Percentiles rank a stretch among this genome's conserved stretches.
Conservation (phyloP, 2,329 filamentous ascomycete genomes). For the Cladosporium sp. region DNA sequence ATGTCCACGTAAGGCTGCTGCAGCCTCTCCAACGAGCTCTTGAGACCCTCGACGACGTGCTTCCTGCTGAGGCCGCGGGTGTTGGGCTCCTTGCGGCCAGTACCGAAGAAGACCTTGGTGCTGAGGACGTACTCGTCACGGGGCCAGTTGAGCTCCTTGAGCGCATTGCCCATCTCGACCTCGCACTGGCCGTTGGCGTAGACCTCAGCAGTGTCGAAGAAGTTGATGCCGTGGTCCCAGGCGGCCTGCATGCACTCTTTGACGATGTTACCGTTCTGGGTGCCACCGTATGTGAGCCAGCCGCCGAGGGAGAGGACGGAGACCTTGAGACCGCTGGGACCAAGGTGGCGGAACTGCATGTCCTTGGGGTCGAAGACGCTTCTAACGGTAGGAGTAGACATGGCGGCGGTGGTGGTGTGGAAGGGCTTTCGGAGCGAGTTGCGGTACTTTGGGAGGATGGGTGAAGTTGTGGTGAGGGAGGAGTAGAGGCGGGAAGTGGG, state of each 20-base stretch:
- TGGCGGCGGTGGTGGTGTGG: slow-evolving; percentile 20
- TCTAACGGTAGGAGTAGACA: slow-evolving; percentile 32
- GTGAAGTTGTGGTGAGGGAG: not conserved
- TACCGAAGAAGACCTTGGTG: slow-evolving; percentile 50
- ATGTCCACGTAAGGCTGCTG: slow-evolving; percentile 64
- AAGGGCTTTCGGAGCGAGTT: not conserved
- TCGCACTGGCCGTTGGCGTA: slow-evolving; percentile 60
- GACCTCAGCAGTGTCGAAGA: slow-evolving; percentile 46
- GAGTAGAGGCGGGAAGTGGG: slow-evolving; percentile 1
- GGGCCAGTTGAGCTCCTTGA: slow-evolving; percentile 48
- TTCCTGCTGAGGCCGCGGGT: slow-evolving; percentile 48
- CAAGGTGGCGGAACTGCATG: slow-evolving; percentile 43
- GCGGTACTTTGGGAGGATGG: not conserved
- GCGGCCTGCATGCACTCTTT: slow-evolving; percentile 49
- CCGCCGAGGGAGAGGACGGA: slow-evolving; percentile 48
- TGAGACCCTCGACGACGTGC: slow-evolving; percentile 55
- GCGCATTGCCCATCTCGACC: slow-evolving; percentile 50
- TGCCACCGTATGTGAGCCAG: slow-evolving; percentile 46
- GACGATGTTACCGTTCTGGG: slow-evolving; percentile 47
- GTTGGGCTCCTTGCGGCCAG: slow-evolving; percentile 54
- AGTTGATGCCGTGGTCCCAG: slow-evolving; percentile 49
- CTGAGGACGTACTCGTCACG: slow-evolving; percentile 42
- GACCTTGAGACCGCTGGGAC: slow-evolving; percentile 47
- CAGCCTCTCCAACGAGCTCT: slow-evolving; percentile 55
- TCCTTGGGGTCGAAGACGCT: slow-evolving; percentile 49